Evolutionary conservation across 2,329 filamentous ascomycete species (phyloP), one percentile per base, ranked within the genome.

Genomic region (Monosporascus sp.): DNA sequence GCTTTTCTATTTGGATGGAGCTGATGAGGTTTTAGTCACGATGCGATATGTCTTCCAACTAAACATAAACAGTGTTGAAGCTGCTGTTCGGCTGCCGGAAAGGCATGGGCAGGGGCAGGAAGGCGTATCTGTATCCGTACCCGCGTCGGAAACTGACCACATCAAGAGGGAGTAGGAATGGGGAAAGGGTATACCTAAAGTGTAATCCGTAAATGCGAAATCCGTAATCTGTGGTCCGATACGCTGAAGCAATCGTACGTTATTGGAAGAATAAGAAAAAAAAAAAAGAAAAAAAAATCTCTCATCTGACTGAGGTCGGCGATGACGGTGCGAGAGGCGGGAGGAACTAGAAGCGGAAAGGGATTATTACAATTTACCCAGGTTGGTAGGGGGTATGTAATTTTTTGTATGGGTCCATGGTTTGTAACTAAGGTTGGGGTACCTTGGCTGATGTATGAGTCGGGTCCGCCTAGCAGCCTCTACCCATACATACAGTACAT

Each of bases 1-100:
- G 83, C 82, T 67, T 68, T 66, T 64, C 66, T 55, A 62, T 68
- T 53, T 60, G 47, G 51, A 57, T 56, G 60, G 57, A 62, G 51
- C 54, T 49, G 51, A 49, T 50, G 51, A 56, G 57, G 31, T 34
- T 14, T 34, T 34, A 34, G 31, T 14, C 31, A 34, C 31, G 31
- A 34, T 34, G 5, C 5, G 31, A 34, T 34, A 34, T 34, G 9
- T 14, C 31, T 14, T 14, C 11, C 31, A 34, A 59, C 56, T 53
- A 55, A 44, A 27, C 8, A 27, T 9, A 47, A 47, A 7, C 0
- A 19, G 7, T 47, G 50, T 36, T 7, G 37, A 52, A 36, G 50
- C 31, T 34, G 31, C 31, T 34, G 31, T 5, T 34, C 5, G 11
- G 31, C 27, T 34, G 31, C 11, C 9, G 11, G 31, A 34, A 34